Base-by-base conservation (phyloP, 345 rosid species). In the rapeseed (Brassica napus) region DNA sequence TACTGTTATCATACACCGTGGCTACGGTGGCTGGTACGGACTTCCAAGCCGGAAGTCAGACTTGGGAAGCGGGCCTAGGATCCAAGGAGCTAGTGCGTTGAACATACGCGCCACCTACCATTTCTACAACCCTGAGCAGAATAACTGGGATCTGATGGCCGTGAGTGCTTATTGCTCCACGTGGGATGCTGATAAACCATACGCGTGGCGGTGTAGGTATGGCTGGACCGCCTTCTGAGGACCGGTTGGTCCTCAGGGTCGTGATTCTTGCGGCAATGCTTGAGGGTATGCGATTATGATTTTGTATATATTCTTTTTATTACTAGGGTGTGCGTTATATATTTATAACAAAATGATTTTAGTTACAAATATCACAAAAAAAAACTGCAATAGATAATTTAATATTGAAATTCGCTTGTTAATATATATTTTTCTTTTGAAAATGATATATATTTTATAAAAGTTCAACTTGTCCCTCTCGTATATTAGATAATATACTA, bases 191-290 rank as follows among this genome's bases (percentile, higher is more conserved):
- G 86, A 58, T 9, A 6, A 59, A 47, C 68, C 79, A 85, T 82
- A 83, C 90, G 3, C 79, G 1, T 88, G 92, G 94, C 84, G 89
- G 23, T 79, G 83, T 2, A 58, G 23, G 11, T 84, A 87, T 0
- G 88, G 81, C 16, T 90, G 91, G 89, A 86, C 92, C 2, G 90
- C 90, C 72, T 87, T 86, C 39, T 89, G 92, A n/a, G 88, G 88
- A 7, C 82, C 90, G 1, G 83, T 16, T 5, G 91, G 91, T 6
- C 90, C 88, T 2, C 71, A 7, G 0, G 91, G 89, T 18, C 88
- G 78, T 42, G 85, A 77, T 28, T 59, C 91, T 47, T 88, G 87
- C 65, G 90, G 91, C 67, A 84, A 32, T 32, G 35, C 7, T 32
- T 32, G 35, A 32, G 7, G 35, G 35, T 32, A 32, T 4, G 4